Evolutionary conservation across 2,329 filamentous ascomycete genomes (phyloP).

Genomic region (Nemania sp.): DNA sequence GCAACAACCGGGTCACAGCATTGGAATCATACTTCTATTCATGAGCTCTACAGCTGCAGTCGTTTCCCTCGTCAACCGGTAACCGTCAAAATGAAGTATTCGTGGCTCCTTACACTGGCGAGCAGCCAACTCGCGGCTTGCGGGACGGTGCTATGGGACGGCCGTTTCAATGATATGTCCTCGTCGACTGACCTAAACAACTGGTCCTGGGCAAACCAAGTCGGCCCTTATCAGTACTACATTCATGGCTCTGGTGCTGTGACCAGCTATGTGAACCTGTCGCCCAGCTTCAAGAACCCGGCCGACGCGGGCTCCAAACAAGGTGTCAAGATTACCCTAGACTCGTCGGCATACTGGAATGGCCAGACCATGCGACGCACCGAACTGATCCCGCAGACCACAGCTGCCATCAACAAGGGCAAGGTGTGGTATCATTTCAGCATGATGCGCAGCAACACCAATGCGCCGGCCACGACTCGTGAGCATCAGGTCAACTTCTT

Average conservation of each 20-base stretch:
- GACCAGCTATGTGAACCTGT: constrained; percentile 65
- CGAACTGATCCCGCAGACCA: constrained; percentile 74
- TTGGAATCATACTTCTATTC: background rate
- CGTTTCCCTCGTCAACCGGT: background rate
- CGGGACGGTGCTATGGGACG: constrained; percentile 63
- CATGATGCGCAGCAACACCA: constrained; percentile 61
- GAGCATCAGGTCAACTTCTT: constrained; percentile 70
- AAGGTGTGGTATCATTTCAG: constrained; percentile 75
- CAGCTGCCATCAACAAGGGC: constrained; percentile 65
- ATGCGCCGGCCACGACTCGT: constrained; percentile 63
- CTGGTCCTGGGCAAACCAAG: constrained; percentile 66
- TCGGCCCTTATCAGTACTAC: constrained; percentile 73
- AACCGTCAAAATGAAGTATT: constrained; percentile 31
- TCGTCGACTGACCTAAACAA: constrained; percentile 58
- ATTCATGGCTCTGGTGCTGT: constrained; percentile 67
- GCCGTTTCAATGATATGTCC: constrained; percentile 60
- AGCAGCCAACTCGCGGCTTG: constrained; percentile 37
- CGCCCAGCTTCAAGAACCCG: constrained; percentile 65
- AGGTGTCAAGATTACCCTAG: constrained; percentile 71
- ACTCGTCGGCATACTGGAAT: constrained; percentile 69
- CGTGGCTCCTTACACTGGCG: constrained; percentile 29
- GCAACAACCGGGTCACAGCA: background rate
- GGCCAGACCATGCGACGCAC: constrained; percentile 73
- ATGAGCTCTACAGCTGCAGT: background rate
- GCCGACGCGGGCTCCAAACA: constrained; percentile 64